phyloP scores from a whole-genome alignment of 2,329 filamentous ascomycete genomes.

The Talaromyces rugulosus region DNA sequence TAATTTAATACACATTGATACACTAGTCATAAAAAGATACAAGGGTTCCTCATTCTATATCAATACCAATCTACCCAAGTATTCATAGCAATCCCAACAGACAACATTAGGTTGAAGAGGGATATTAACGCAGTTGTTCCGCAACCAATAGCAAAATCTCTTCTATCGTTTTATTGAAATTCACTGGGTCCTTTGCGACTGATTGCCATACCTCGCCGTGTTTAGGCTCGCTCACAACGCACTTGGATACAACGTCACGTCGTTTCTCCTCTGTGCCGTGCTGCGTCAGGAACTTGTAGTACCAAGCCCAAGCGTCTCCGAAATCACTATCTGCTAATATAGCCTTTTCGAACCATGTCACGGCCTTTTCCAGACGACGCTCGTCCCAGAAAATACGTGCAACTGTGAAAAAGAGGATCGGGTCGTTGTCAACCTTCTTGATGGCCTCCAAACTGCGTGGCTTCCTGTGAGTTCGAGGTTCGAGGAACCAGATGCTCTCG shows the following conservation, averaged over 20 bases:
- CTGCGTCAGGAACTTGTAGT: constrained; percentile 86
- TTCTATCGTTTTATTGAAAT: constrained; percentile 69
- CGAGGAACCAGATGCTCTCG: constrained; percentile 93
- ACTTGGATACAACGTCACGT: constrained; percentile 76
- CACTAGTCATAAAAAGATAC: background rate
- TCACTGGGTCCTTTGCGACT: constrained; percentile 79
- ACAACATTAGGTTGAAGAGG: background rate
- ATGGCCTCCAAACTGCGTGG: constrained; percentile 88
- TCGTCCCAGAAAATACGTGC: constrained; percentile 96
- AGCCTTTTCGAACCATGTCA: constrained; percentile 96
- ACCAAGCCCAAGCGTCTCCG: constrained; percentile 97
- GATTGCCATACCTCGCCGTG: constrained; percentile 91
- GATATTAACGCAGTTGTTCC: constrained; percentile 24
- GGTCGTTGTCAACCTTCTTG: constrained; percentile 92
- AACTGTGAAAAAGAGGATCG: constrained; percentile 82
- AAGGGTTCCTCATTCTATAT: background rate
- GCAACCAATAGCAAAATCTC: constrained; percentile 80
- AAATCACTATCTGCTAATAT: constrained; percentile 79
- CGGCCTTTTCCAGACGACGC: constrained; percentile 84
- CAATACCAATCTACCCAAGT: background rate
- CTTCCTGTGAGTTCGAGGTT: constrained; percentile 86
- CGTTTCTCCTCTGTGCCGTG: constrained; percentile 95
- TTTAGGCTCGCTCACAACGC: constrained; percentile 75
- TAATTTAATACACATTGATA: constrained; percentile 3
- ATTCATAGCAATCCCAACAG: background rate